Percentiles rank a stretch among this genome's conserved stretches.
phyloP scores from a whole-genome alignment of 2,329 filamentous ascomycete species.

The Grosmannia serpens region DNA sequence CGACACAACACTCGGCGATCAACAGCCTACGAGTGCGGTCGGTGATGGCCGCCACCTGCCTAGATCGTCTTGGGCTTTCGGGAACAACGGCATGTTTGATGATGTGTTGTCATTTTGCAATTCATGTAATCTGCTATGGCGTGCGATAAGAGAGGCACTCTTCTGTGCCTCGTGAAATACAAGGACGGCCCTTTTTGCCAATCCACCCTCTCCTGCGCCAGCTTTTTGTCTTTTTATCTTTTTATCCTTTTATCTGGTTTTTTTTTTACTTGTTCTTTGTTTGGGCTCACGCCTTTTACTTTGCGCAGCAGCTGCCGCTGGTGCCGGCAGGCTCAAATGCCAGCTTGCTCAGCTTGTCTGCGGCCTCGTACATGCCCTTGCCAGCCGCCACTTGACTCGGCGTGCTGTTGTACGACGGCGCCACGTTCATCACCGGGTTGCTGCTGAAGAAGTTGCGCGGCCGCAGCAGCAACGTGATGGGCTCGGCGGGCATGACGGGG shows the following conservation, averaged over 20 bases:
- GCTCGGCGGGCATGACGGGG: slow-evolving; percentile 81
- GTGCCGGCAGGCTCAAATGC: slow-evolving; percentile 14
- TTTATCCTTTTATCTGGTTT: background rate
- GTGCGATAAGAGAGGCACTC: background rate
- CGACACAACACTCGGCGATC: too few species aligned
- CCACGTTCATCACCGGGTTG: slow-evolving; percentile 73
- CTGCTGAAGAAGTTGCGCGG: slow-evolving; percentile 73
- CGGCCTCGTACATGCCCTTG: slow-evolving; percentile 29
- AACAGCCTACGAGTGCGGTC: too few species aligned
- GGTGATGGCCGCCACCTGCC: background rate
- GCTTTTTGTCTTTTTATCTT: background rate
- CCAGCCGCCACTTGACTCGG: slow-evolving; percentile 54
- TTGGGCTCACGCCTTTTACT: background rate
- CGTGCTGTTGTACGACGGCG: slow-evolving; percentile 60
- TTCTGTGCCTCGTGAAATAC: background rate
- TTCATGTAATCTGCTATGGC: background rate
- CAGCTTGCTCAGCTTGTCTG: slow-evolving; percentile 35
- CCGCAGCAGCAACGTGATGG: slow-evolving; percentile 67
- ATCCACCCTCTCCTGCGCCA: background rate
- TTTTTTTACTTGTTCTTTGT: background rate
- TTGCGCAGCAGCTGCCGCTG: slow-evolving; percentile 12
- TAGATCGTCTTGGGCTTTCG: background rate
- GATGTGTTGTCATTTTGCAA: background rate
- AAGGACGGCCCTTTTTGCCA: background rate
- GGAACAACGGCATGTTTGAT: background rate